Evolutionary conservation across 2,329 filamentous ascomycete genomes (phyloP).

Genomic region (Aspergillus sp.): DNA sequence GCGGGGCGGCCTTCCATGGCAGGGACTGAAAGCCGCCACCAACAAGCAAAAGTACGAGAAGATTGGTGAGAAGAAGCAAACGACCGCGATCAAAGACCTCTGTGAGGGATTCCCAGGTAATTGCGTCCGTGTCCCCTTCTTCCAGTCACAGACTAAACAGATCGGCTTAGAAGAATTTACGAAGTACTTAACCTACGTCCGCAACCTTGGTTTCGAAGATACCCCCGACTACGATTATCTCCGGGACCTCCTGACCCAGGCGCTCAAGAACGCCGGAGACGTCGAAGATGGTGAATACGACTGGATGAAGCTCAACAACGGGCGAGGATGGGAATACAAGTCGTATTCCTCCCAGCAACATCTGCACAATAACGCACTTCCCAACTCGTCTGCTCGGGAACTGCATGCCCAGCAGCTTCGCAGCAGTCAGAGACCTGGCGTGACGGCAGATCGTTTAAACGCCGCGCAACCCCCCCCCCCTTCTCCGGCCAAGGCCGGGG

Average conservation of each 20-base stretch:
- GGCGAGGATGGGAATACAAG: constrained; percentile 87
- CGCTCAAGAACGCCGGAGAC: constrained; percentile 88
- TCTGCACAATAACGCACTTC: constrained; percentile 72
- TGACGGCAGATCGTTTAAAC: constrained; percentile 88
- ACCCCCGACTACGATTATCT: constrained; percentile 98
- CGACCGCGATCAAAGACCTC: constrained; percentile 91
- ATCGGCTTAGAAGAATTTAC: constrained; percentile 75
- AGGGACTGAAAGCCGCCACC: constrained; percentile 65
- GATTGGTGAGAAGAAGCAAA: constrained; percentile 99
- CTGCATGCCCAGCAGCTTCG: constrained; percentile 67
- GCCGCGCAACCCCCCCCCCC: constrained; percentile 86
- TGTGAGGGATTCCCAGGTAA: constrained; percentile 86
- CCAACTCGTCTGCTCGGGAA: constrained; percentile 80
- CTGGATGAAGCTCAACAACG: constrained; percentile 98
- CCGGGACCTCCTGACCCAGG: constrained; percentile 92
- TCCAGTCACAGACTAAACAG: constrained; percentile 27
- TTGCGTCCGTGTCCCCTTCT: constrained; percentile 7
- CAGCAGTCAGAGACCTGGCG: constrained; percentile 58
- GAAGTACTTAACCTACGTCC: constrained; percentile 95
- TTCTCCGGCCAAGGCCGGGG: constrained; percentile 74
- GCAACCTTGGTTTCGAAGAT: constrained; percentile 97
- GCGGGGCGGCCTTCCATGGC: constrained; percentile 64
- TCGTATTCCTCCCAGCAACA: constrained; percentile 68
- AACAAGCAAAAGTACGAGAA: constrained; percentile 99
- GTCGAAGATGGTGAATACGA: constrained; percentile 98